Evolutionary conservation across 345 rosid genomes (phyloP), one percentile per base, ranked within the genome.

Genomic region (Rhodamnia argentea): DNA sequence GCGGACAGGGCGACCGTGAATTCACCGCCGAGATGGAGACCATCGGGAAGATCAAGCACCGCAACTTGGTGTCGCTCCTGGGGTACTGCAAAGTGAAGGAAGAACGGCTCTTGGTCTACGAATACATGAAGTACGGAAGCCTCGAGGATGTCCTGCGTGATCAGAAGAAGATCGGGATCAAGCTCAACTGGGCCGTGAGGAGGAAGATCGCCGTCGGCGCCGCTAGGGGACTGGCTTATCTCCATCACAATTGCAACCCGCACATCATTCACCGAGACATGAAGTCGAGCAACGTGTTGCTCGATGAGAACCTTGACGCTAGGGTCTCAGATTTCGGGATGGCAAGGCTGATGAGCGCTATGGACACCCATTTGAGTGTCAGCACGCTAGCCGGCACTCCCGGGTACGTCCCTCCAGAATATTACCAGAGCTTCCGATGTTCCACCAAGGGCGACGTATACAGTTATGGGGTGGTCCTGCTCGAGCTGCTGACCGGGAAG

Each of bases 321-420:
- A 82, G 99, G 87, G 99, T 96, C 20, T 97, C 99, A 0, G 99
- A 97, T 93, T 97, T 97, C 24, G 99, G 99, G 32, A 97, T 97
- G 99, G 99, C 99, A 2, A 87, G 99, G 91, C 89, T 94, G 23
- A 93, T 97, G 99, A 94, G 93, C 37, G 94, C 95, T 0, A 89
- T 95, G 94, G 99, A 97, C 88, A 97, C 99, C 2, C 99, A 97
- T 89, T 86, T 97, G 90, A 96, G 99, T 52, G 99, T 97, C 60
- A 96, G 99, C 91, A 96, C 99, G n/a, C 88, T 97, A 82, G 99
- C 99, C 0, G 99, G 99, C 83, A 97, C 99, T 4, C 99, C 99
- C 0, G 99, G 99, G 26, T 97, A 97, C 70, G 99, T 97, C 24
- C 99, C 99, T 84, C 99, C 99, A 0, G 99, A 97, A 40, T 96